These are phyloP conservation scores for Lipomyces spencermartinsiae DNA, from an alignment of 805 yeast genomes.

Conservation along the genomic window DNA sequence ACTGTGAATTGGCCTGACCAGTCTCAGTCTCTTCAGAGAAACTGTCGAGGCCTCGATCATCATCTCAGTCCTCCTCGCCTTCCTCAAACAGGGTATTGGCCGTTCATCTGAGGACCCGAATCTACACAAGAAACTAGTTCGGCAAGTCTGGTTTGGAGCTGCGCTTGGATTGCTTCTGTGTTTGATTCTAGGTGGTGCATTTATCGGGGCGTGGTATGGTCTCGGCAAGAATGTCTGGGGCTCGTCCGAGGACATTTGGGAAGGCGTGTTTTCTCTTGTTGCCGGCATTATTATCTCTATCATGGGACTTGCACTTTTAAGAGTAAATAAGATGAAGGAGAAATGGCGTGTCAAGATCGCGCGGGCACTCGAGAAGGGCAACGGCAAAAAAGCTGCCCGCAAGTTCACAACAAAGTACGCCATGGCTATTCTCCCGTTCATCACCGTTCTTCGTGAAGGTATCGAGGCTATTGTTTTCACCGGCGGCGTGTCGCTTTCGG, in stretches of 20 bases:
- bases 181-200: constrained; percentile 85
- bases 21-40: constrained; percentile 75
- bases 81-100: constrained; percentile 87
- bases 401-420: constrained; percentile 74
- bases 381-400: constrained; percentile 49
- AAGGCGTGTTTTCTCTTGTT: constrained; percentile 89
- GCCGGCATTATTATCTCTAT: constrained; percentile 87
- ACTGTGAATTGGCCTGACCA: neutral
- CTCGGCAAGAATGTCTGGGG: constrained; percentile 85
- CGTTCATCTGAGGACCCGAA: constrained; percentile 42
- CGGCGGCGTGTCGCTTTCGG: constrained; percentile 87
- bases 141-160: constrained; percentile 90
- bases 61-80: constrained; percentile 88
- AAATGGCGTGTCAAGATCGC: constrained; percentile 98
- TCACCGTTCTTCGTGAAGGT: constrained; percentile 95
- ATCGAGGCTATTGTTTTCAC: constrained; percentile 94
- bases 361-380: constrained; percentile 61
- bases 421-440: constrained; percentile 86
- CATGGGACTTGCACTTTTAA: constrained; percentile 96
- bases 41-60: constrained; percentile 90
- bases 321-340: constrained; percentile 93
- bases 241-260: constrained; percentile 93
- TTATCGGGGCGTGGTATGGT: constrained; percentile 90
- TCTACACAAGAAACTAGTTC: constrained; percentile 68
- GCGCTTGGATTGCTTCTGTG: constrained; percentile 75